Evolutionary conservation across 2,329 filamentous ascomycete genomes (phyloP).

Genomic region (Ilyonectria robusta): DNA sequence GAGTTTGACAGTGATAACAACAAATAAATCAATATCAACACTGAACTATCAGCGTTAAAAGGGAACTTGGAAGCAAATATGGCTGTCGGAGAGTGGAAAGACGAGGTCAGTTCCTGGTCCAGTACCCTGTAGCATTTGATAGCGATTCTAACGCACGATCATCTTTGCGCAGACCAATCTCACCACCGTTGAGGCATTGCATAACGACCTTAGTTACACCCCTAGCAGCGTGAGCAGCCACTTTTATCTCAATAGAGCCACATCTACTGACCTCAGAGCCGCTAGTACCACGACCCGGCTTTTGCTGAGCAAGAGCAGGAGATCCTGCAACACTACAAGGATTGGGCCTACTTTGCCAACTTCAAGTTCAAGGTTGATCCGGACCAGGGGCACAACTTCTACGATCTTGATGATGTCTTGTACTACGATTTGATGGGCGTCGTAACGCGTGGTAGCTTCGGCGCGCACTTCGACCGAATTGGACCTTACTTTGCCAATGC

Average conservation of each 20-base stretch:
- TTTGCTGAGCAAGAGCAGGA: background rate
- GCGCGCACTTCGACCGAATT: background rate
- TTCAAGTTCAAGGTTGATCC: background rate
- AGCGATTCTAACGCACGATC: too few relatives aligned
- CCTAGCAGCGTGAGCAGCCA: background rate
- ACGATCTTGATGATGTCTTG: background rate
- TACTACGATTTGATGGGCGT: background rate
- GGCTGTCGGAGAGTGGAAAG: too few relatives aligned
- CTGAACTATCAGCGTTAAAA: too few relatives aligned
- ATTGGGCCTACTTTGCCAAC: background rate
- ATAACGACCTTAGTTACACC: background rate
- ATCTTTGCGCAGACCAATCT: background rate
- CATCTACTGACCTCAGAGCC: background rate
- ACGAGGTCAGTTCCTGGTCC: too few relatives aligned
- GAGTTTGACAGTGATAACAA: too few relatives aligned
- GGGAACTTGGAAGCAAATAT: too few relatives aligned
- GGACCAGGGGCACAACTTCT: background rate
- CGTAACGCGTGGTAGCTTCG: background rate
- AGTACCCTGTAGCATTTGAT: too few relatives aligned
- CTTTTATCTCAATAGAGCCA: background rate
- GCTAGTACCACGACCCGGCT: background rate
- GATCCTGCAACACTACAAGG: background rate
- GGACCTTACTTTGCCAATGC: background rate
- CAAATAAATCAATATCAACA: too few relatives aligned
- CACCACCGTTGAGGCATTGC: background rate